Percentiles rank a stretch among this genome's conserved stretches.
These are phyloP conservation scores for Moesziomyces aphidis DNA, from an alignment of 1,284 basidiomycete genomes.

Conservation along the genomic window DNA sequence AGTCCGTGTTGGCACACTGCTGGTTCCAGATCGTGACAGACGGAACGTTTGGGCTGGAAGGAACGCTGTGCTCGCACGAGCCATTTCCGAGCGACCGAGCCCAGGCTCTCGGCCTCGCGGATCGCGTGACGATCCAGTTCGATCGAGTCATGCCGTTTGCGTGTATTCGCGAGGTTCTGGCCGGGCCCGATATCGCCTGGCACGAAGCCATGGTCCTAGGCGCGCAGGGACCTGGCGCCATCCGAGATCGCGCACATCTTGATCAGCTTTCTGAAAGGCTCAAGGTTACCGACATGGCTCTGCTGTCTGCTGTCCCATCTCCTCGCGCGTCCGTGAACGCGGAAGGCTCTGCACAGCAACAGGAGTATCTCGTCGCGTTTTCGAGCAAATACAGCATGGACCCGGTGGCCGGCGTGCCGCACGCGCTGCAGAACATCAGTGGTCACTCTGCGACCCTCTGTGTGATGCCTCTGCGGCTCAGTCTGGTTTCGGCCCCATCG, in stretches of 20 bases:
- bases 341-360: not conserved
- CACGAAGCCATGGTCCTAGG: constrained; percentile 24
- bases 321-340: constrained; percentile 2
- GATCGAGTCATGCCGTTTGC: constrained; percentile 30
- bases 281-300: constrained; percentile 21
- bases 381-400: constrained; percentile 35
- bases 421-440: constrained; percentile 4
- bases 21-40: constrained; percentile 16
- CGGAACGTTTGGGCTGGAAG: constrained; percentile 18
- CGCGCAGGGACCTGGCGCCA: constrained; percentile 9
- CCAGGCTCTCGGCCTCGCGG: constrained; percentile 15
- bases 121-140: constrained; percentile 15
- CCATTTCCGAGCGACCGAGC: constrained; percentile 6
- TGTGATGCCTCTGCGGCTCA: constrained; percentile 28
- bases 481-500: constrained; percentile 15
- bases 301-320: constrained; percentile 2
- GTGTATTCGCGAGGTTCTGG: constrained; percentile 23
- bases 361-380: constrained; percentile 28
- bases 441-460: constrained; percentile 15
- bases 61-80: constrained; percentile 8
- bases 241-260: constrained; percentile 7
- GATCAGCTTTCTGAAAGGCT: constrained; percentile 34
- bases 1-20: constrained; percentile 6
- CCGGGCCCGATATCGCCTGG: not conserved
- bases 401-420: constrained; percentile 24